Base-by-base conservation (phyloP, 139 green algal genomes). In the Marvania coccoides region DNA sequence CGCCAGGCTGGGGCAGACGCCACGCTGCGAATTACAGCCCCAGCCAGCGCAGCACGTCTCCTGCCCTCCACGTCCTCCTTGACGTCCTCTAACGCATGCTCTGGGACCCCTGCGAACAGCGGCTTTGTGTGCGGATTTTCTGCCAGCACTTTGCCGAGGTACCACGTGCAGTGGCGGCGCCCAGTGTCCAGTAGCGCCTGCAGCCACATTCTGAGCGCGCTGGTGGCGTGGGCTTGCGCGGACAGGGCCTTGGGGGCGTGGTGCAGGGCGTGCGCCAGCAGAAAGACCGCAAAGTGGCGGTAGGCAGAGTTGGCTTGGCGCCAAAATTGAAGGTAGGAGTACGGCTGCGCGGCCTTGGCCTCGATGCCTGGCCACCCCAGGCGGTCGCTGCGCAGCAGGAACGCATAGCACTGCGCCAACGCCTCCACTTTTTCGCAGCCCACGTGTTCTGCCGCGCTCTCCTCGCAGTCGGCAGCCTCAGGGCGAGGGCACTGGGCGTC, bases 361-460 rank as follows among this genome's bases (percentile, higher is more conserved):
- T 66, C 59, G 23, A 66, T 26, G 3, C n/a, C 10, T 6, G 14
- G 13, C 59, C 59, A 66, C 12, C 26, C 23, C 34, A 48, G n/a
- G 37, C 13, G 36, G 40, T 26, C 37, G 24, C 19, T 24, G 23
- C 36, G 19, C n/a, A 66, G 14, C 13, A 54, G 15, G 14, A 66
- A n/a, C n/a, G 59, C 59, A 56, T 66, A 66, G 24, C 59, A 66
- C 13, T 45, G 7, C 10, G 59, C 59, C 19, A 66, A 23, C 23
- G 40, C 34, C 37, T 66, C 59, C 19, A 66, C 59, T 1, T 66
- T 66, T 55, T 66, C 59, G 56, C 59, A 38, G n/a, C 59, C 59
- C 33, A 66, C 15, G 24, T 30, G 9, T 28, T 28, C 9, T 9
- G 48, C 48, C 10, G 9, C 30, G 9, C 48, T 31, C 35, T 59